Conservation (phyloP, 768 basidiomycete genomes). For the Collybia nuda region DNA sequence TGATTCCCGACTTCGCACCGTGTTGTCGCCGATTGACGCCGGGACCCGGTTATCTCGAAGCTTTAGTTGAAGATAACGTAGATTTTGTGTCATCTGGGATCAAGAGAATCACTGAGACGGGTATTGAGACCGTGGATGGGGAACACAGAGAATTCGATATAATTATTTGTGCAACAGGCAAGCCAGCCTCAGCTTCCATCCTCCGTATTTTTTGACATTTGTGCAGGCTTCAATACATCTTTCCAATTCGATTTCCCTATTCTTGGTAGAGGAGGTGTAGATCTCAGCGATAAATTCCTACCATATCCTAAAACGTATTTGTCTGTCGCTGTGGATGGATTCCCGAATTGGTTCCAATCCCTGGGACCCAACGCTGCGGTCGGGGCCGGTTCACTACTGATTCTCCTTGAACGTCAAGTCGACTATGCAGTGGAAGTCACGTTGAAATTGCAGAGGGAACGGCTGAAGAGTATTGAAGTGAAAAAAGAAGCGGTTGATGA, state of each 20-base stretch:
- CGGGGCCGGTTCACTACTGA: slow-evolving; percentile 54
- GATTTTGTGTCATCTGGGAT: slow-evolving; percentile 54
- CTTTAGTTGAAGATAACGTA: slow-evolving; percentile 63
- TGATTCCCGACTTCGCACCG: slow-evolving; percentile 60
- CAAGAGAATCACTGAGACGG: slow-evolving; percentile 47
- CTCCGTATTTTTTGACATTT: not conserved
- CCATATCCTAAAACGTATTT: slow-evolving; percentile 62
- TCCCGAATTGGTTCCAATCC: slow-evolving; percentile 67
- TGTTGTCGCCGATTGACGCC: slow-evolving; percentile 66
- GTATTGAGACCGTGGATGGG: slow-evolving; percentile 59
- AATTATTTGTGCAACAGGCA: slow-evolving; percentile 64
- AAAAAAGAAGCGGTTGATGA: slow-evolving; percentile 60
- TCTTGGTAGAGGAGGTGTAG: slow-evolving; percentile 50
- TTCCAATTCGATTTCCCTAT: slow-evolving; percentile 49
- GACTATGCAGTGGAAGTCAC: slow-evolving; percentile 56
- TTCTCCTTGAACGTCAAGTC: slow-evolving; percentile 55
- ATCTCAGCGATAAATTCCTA: slow-evolving; percentile 51
- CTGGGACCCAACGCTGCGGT: slow-evolving; percentile 59
- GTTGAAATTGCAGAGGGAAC: slow-evolving; percentile 61
- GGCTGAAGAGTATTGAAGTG: slow-evolving; percentile 59
- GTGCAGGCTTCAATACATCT: slow-evolving; percentile 52
- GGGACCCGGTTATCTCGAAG: slow-evolving; percentile 67
- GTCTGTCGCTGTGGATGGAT: slow-evolving; percentile 56
- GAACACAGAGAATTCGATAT: slow-evolving; percentile 54
- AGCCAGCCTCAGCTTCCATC: slow-evolving; percentile 4